These are phyloP conservation scores for Pecoramyces ruminantium DNA, from an alignment of 192 early-diverging fungal species.

Conservation along the genomic window DNA sequence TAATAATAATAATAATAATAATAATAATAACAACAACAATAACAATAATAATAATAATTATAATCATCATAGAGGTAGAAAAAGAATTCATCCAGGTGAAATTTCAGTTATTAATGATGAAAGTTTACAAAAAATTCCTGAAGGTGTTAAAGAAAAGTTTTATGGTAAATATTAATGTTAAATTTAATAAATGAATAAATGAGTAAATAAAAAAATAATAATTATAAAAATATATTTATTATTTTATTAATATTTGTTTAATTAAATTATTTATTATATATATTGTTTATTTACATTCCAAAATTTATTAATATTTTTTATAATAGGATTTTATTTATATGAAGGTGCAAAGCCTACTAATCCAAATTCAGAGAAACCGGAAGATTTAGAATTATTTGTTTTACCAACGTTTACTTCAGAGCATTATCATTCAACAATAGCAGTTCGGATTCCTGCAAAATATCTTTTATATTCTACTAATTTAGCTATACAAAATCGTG, in stretches of 20 bases:
- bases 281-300: no score
- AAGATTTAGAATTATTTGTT: conserved; percentile 19
- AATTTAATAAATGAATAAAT: no score
- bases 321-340: conserved; percentile 14
- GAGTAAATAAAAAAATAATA: no score
- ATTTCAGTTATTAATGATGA: conserved; percentile 21
- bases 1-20: neutral
- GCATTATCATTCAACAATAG: conserved; percentile 32
- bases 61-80: no score
- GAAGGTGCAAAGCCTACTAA: conserved; percentile 9
- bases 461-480: conserved; percentile 43
- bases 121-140: conserved; percentile 6
- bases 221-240: no score
- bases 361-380: conserved; percentile 8
- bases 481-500: conserved; percentile 33
- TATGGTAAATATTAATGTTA: conserved; percentile 6
- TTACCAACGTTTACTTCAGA: conserved; percentile 22
- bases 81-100: conserved; percentile 10
- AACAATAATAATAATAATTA: no score
- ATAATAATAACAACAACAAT: no score
- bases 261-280: no score
- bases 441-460: conserved; percentile 45
- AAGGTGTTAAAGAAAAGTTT: conserved; percentile 2
- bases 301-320: no score
- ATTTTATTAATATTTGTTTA: no score